Conservation (phyloP, 2,329 filamentous ascomycete species). For the Claviceps digitariae region DNA sequence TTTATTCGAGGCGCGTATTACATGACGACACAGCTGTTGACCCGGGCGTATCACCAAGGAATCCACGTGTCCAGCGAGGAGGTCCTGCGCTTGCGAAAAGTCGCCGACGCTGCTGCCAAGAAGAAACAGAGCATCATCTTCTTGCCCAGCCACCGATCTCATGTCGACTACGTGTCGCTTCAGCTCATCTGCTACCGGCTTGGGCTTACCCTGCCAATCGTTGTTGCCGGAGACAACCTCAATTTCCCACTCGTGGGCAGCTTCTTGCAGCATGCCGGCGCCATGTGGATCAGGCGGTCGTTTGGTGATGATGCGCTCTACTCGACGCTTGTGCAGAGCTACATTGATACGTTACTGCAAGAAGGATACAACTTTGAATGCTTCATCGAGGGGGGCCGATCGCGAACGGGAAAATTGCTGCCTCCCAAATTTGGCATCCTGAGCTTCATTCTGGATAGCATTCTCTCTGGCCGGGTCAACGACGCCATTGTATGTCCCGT, state of each 20-base stretch:
- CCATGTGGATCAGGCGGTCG: constrained; percentile 88
- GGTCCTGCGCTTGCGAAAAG: constrained; percentile 65
- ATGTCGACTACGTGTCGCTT: constrained; percentile 90
- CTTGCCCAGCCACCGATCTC: constrained; percentile 83
- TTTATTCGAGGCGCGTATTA: constrained; percentile 94
- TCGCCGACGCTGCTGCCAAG: constrained; percentile 68
- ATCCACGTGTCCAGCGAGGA: constrained; percentile 96
- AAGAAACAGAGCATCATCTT: constrained; percentile 96
- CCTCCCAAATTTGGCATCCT: constrained; percentile 94
- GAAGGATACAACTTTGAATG: constrained; percentile 93
- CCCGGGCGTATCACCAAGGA: constrained; percentile 88
- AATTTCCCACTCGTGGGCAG: constrained; percentile 84
- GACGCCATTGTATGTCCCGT: constrained; percentile 93
- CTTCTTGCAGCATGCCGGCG: constrained; percentile 90
- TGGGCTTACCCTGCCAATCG: constrained; percentile 75
- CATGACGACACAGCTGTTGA: constrained; percentile 71
- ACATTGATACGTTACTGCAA: constrained; percentile 84
- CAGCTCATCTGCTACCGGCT: constrained; percentile 93
- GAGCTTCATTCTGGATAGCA: constrained; percentile 78
- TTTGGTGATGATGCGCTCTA: constrained; percentile 92
- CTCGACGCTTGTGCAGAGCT: constrained; percentile 83
- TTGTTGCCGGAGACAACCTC: constrained; percentile 90
- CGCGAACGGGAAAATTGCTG: constrained; percentile 82
- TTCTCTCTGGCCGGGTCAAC: constrained; percentile 74
- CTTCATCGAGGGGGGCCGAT: constrained; percentile 91